These are phyloP conservation scores for Parafenestella ontariensis DNA, from an alignment of 2,329 filamentous ascomycete species.

Conservation along the genomic window DNA sequence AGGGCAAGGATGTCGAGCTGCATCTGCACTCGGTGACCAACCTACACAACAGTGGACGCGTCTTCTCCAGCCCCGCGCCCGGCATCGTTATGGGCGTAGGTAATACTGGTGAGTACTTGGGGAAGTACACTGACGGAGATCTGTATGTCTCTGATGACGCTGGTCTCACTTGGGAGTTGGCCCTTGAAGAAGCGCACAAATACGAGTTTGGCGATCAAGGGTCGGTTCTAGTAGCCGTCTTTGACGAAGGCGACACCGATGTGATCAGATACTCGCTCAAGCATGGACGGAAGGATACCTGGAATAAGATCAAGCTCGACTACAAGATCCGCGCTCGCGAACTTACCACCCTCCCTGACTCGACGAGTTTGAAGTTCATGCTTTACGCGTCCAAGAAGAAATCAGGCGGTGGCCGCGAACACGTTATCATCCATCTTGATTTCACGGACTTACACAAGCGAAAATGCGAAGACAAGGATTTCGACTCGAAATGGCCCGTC, in stretches of 20 bases:
- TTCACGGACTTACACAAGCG: constrained; percentile 82
- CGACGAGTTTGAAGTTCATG: constrained; percentile 89
- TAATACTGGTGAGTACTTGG: constrained; percentile 80
- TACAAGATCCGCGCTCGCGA: constrained; percentile 73
- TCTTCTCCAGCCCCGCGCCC: constrained; percentile 93
- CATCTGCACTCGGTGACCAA: constrained; percentile 94
- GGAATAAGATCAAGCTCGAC: constrained; percentile 75
- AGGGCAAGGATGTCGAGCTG: constrained; percentile 69
- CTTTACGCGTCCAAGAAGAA: constrained; percentile 66
- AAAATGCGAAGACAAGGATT: constrained; percentile 77
- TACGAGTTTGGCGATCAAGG: constrained; percentile 97
- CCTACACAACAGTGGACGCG: constrained; percentile 78
- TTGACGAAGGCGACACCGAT: constrained; percentile 69
- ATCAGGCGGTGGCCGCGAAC: constrained; percentile 59
- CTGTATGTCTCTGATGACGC: constrained; percentile 92
- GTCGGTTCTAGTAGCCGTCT: constrained; percentile 82
- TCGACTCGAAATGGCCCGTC: constrained; percentile 84
- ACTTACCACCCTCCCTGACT: constrained; percentile 89
- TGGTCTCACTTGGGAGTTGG: constrained; percentile 80
- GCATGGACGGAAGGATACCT: constrained; percentile 75
- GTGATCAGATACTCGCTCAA: constrained; percentile 82
- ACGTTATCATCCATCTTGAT: constrained; percentile 77
- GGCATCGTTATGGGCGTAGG: constrained; percentile 94
- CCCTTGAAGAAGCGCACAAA: constrained; percentile 82
- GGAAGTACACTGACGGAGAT: constrained; percentile 74